Evolutionary conservation across 352 stramenopile genomes (phyloP).

Genomic region (Pythium phragmiticola): DNA sequence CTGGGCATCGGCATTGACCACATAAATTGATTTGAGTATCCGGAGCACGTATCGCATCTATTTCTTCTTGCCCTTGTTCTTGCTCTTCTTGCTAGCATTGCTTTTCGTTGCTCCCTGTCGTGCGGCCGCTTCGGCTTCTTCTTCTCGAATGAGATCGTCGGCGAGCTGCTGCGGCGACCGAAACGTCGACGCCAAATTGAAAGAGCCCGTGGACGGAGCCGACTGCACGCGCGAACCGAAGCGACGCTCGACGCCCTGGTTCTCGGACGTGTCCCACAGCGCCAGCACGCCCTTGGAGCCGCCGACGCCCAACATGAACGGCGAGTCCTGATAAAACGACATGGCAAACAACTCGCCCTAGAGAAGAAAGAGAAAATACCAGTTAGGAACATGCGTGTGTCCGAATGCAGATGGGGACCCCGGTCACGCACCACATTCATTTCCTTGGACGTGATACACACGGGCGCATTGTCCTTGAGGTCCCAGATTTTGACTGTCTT

Average conservation of each 20-base stretch:
- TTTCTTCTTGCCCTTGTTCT: slow-evolving; percentile 52
- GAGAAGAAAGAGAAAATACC: slow-evolving; percentile 17
- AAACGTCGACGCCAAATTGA: slow-evolving; percentile 73
- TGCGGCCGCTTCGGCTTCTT: slow-evolving; percentile 50
- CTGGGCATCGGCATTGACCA: slow-evolving; percentile 5
- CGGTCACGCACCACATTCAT: slow-evolving; percentile 87
- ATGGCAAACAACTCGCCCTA: slow-evolving; percentile 90
- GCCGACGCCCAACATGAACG: slow-evolving; percentile 88
- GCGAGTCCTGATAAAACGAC: slow-evolving; percentile 87
- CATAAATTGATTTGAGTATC: slow-evolving; percentile 13
- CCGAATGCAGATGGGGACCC: neutral
- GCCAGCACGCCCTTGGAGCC: slow-evolving; percentile 87
- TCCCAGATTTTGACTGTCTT: slow-evolving; percentile 99
- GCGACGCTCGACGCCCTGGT: slow-evolving; percentile 78
- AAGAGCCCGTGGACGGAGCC: slow-evolving; percentile 19
- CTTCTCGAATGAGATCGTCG: slow-evolving; percentile 73
- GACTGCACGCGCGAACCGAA: slow-evolving; percentile 76
- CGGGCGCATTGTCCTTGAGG: slow-evolving; percentile 61
- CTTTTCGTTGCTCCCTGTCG: slow-evolving; percentile 21
- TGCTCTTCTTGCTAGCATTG: slow-evolving; percentile 53
- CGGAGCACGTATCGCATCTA: slow-evolving; percentile 11
- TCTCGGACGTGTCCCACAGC: slow-evolving; percentile 89
- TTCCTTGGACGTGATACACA: slow-evolving; percentile 88
- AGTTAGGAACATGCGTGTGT: neutral
- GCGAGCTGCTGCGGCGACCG: slow-evolving; percentile 68